These are phyloP conservation scores for Russula brevipes DNA, from an alignment of 768 basidiomycete genomes.

Conservation along the genomic window DNA sequence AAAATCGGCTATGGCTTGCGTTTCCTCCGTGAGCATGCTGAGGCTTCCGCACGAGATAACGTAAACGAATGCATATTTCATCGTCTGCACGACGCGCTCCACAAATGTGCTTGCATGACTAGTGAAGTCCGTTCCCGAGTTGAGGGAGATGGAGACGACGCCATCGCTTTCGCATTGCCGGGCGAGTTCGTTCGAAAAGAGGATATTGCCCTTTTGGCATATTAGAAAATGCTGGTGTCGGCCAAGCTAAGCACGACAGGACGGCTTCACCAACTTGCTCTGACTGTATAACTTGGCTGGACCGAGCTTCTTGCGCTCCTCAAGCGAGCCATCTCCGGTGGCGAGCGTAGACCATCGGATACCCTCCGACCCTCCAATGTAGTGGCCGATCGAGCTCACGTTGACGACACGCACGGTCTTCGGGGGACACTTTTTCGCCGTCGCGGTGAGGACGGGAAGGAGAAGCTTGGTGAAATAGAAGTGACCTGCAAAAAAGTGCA, in stretches of 20 bases:
- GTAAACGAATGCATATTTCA: not conserved
- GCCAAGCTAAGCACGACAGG: not conserved
- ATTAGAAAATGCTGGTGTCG: not conserved
- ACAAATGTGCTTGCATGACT: not conserved
- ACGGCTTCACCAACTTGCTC: slow-evolving; percentile 18
- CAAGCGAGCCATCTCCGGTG: not conserved
- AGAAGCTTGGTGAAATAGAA: slow-evolving; percentile 27
- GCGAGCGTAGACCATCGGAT: slow-evolving; percentile 6
- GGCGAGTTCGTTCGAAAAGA: slow-evolving; percentile 29
- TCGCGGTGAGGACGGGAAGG: slow-evolving; percentile 28
- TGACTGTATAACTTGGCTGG: slow-evolving; percentile 3
- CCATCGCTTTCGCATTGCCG: slow-evolving; percentile 26
- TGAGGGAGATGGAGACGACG: slow-evolving; percentile 26
- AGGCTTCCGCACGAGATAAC: not conserved
- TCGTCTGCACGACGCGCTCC: not conserved
- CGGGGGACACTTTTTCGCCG: slow-evolving; percentile 1
- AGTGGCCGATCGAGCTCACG: slow-evolving; percentile 12
- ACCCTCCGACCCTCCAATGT: not conserved
- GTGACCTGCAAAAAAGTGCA: slow-evolving; percentile 19
- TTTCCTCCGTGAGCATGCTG: not conserved
- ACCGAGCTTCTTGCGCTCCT: not conserved
- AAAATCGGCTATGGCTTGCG: no score
- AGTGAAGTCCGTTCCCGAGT: slow-evolving; percentile 6
- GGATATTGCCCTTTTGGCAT: slow-evolving; percentile 26
- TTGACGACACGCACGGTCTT: slow-evolving; percentile 29